A percentile compares a stretch with the other conserved stretches of the same genome.
These are phyloP conservation scores for Epipyxis sp. DNA, from an alignment of 108 stramenopile species.

Conservation along the genomic window DNA sequence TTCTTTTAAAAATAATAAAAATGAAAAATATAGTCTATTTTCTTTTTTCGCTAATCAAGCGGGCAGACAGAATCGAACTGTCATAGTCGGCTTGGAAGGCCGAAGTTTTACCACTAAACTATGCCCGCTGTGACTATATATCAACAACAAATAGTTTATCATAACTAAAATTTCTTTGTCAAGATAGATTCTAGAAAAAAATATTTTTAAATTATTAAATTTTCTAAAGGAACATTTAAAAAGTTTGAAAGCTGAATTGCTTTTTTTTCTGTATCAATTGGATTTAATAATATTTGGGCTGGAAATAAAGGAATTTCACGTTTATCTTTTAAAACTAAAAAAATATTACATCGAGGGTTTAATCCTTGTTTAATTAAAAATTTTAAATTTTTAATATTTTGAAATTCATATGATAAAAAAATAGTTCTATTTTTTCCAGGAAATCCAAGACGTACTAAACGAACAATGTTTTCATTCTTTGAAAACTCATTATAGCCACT, in stretches of 20 bases:
- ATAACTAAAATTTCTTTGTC: too few relatives aligned
- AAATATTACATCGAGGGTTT: constrained; percentile 22
- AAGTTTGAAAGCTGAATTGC: constrained; percentile 14
- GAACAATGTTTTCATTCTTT: constrained; percentile 11
- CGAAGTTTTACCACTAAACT: too few relatives aligned
- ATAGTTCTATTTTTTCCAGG: constrained; percentile 30
- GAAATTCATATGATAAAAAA: constrained; percentile 25
- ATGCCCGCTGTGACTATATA: too few relatives aligned
- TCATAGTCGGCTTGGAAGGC: too few relatives aligned
- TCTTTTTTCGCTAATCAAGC: too few relatives aligned
- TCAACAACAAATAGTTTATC: too few relatives aligned
- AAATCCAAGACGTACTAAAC: constrained; percentile 19
- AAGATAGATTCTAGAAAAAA: too few relatives aligned
- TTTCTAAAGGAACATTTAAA: constrained; percentile 31
- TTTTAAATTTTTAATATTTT: constrained; percentile 29
- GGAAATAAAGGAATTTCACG: constrained; percentile 26
- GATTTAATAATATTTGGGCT: constrained; percentile 27
- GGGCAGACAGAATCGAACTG: too few relatives aligned
- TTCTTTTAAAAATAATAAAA: constrained; percentile 19
- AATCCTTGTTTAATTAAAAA: constrained; percentile 23
- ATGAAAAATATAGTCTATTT: background rate
- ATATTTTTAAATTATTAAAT: constrained; percentile 24
- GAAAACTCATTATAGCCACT: constrained; percentile 32
- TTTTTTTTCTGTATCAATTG: constrained; percentile 26
- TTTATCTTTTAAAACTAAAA: constrained; percentile 31